Base-by-base conservation (phyloP, 2,329 filamentous ascomycete species). In the Botryotinia globosa region DNA sequence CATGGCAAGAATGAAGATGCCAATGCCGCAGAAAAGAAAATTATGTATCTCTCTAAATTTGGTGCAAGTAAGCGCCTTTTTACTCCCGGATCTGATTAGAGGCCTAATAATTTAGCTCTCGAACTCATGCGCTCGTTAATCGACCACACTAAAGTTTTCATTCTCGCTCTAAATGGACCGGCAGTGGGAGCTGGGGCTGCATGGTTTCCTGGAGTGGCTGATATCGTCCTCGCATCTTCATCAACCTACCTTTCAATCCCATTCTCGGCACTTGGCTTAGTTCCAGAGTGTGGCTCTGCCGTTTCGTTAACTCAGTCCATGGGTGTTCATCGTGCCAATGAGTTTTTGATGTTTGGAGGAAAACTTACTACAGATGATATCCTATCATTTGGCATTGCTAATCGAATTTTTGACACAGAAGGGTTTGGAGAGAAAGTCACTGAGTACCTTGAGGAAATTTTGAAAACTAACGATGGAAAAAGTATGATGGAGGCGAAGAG, bases 401-500 rank as follows among this genome's bases (percentile, higher is more conserved):
- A 86, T 73, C 80, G 81, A 18, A 79, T 86, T 5, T 85, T 85
- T 76, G 79, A 80, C 0, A 75, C 73, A 2, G 81, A 83, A 2
- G 81, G 78, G 4, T 87, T 86, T 71, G 83, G 84, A 29, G 75
- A 74, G 1, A 79, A 81, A 72, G 84, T 86, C 0, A 69, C 80
- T 1, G 77, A 74, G 61, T 86, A 84, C 72, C 75, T 87, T 73
- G 78, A 83, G 59, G 82, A 80, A 34, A 83, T 85, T 78, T 75
- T 86, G 58, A 77, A 77, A 3, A 66, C 81, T 0, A 86, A 86
- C 78, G 85, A 86, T 80, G 84, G 84, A 32, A 84, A 83, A 79
- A 85, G 84, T 76, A 86, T 87, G 84, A 85, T 85, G 77, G 85
- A 86, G 81, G 82, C 81, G 76, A 86, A 86, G 80, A 81, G 85